Evolutionary conservation across 495 filamentous ascomycete genomes (phyloP), one percentile per base, ranked within the genome.

Genomic region (Tuber umbilicatum): DNA sequence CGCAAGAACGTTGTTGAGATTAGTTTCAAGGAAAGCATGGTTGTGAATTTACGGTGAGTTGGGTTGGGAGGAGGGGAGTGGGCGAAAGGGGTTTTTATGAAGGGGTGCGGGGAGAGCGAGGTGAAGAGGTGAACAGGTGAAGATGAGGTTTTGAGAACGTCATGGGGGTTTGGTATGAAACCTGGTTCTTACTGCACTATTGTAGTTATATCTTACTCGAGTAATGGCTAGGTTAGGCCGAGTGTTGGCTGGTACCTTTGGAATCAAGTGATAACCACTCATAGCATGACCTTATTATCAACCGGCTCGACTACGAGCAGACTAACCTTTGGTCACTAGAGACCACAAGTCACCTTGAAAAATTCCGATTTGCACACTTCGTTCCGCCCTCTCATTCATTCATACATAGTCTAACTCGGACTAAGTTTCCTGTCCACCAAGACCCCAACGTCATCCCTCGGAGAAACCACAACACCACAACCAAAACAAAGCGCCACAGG

Each of bases 1-100:
- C 47, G 71, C 38, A 67, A 45, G 50, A 75, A 23, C 9, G 31
- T 27, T 73, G 64, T 31, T 37, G 43, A 70, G 72, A 73, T 38
- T 17, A 2, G 38, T 27, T 41, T 50, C 21, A 27, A 0, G 17
- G 39, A 27, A 42, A 31, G 31, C 23, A 70, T 27, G 72, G 64
- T 45, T n/a, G 40, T 14, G 37, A 6, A 35, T 27, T 64, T 31
- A 14, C 35, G 55, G 31, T 23, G 31, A 10, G 42, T n/a, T 21
- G 4, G 2, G 17, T 35, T 1, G 23, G 21, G 19, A 9, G 19
- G 16, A 42, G 27, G 67, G 3, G 27, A 40, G 68, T 6, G 35
- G 69, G 14, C 19, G 55, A 64, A 35, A 5, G 55, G 14, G 27
- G 55, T 0, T 1, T 31, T 64, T 64, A 64, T 64, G 55, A 64